Conservation (phyloP, 768 basidiomycete species). For the Kwoniella mangroviensis region DNA sequence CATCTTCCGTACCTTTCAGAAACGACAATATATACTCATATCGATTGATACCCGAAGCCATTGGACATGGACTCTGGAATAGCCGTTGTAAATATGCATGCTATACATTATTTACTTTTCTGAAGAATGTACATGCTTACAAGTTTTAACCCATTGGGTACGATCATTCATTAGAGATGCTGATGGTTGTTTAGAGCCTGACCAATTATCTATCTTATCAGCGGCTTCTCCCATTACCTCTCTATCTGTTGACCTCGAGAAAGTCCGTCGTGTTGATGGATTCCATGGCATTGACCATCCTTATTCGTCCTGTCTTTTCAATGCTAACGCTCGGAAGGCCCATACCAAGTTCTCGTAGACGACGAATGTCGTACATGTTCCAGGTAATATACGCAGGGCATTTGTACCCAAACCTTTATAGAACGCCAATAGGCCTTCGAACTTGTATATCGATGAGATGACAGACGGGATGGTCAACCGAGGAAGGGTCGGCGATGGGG, state of each 20-base stretch:
- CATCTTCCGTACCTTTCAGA: too few species aligned
- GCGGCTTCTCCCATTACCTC: too few species aligned
- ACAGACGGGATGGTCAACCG: conserved; percentile 69
- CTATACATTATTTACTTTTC: neutral
- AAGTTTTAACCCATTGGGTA: neutral
- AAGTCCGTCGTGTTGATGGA: neutral
- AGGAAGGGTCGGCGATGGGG: conserved; percentile 19
- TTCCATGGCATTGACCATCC: neutral
- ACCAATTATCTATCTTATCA: too few species aligned
- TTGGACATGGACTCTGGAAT: neutral
- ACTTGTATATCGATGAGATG: conserved; percentile 75
- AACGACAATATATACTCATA: too few species aligned
- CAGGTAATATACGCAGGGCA: conserved; percentile 89
- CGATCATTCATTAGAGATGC: neutral
- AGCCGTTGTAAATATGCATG: conserved; percentile 7
- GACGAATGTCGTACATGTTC: conserved; percentile 96
- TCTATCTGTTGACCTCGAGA: too few species aligned
- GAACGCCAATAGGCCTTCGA: conserved; percentile 82
- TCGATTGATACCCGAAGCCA: too few species aligned
- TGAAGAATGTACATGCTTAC: neutral
- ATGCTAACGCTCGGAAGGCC: conserved; percentile 53
- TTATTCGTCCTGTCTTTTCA: conserved; percentile 32
- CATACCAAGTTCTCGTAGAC: conserved; percentile 71
- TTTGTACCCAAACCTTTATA: conserved; percentile 96
- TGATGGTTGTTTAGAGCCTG: neutral